Percentiles rank a stretch among this genome's conserved stretches.
Evolutionary conservation across 371 early-diverging fungal species (phyloP).

Genomic region (Mortierella sp.): DNA sequence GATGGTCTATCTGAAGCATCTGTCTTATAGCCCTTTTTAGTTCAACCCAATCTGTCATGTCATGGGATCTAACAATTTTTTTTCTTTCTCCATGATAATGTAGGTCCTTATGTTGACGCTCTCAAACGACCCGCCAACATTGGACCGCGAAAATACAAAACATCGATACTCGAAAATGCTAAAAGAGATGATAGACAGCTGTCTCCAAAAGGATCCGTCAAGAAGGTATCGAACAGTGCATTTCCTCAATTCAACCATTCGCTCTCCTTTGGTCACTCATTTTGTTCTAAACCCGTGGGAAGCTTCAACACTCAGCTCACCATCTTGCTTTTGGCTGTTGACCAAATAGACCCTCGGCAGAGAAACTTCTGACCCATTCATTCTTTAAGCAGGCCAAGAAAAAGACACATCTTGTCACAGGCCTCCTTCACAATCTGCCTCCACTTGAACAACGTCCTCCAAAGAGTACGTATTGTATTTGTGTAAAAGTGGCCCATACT

Average conservation of each 20-base stretch:
- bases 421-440: slow-evolving; percentile 72
- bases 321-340: neutral
- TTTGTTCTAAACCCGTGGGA: too few relatives aligned
- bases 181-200: slow-evolving; percentile 88
- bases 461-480: slow-evolving; percentile 51
- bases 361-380: slow-evolving; percentile 78
- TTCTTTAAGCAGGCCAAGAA: slow-evolving; percentile 89
- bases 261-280: too few relatives aligned
- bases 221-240: slow-evolving; percentile 63
- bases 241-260: too few relatives aligned
- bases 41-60: neutral
- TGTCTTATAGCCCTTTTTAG: neutral
- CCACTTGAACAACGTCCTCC: slow-evolving; percentile 73
- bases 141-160: slow-evolving; percentile 78
- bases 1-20: neutral
- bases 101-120: slow-evolving; percentile 91
- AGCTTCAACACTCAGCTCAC: too few relatives aligned
- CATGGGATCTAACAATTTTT: neutral
- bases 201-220: slow-evolving; percentile 84
- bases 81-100: neutral
- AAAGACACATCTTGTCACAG: slow-evolving; percentile 70
- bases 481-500: too few relatives aligned
- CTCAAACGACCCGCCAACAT: slow-evolving; percentile 88
- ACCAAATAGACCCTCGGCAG: slow-evolving; percentile 75
- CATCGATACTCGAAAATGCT: slow-evolving; percentile 82